phyloP scores from a whole-genome alignment of 306 rosid species.

The Fagus sylvatica region DNA sequence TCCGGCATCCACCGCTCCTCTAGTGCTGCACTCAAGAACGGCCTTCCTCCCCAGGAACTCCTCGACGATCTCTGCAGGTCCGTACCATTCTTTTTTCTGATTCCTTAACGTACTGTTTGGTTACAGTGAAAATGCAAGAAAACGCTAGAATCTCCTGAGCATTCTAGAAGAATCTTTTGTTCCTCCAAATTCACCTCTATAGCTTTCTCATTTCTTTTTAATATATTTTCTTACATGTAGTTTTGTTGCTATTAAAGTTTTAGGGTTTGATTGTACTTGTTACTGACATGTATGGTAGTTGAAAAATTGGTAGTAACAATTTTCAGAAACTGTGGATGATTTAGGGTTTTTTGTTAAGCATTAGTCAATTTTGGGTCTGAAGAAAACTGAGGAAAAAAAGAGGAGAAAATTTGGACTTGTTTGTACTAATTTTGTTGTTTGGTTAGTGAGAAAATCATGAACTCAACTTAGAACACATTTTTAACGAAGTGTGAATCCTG shows the following conservation, averaged over 20 bases:
- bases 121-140: constrained; percentile 16
- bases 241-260: neutral
- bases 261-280: neutral
- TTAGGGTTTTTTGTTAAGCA: neutral
- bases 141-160: neutral
- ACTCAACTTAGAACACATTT: too few relatives aligned
- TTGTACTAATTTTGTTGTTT: too few relatives aligned
- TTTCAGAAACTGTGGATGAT: neutral
- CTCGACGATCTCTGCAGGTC: constrained; percentile 97
- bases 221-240: neutral
- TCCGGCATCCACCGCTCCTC: constrained; percentile 63
- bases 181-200: too few relatives aligned
- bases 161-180: neutral
- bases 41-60: constrained; percentile 89
- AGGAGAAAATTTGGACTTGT: too few relatives aligned
- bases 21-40: constrained; percentile 61
- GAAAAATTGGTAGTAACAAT: neutral
- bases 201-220: too few relatives aligned
- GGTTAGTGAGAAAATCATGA: too few relatives aligned
- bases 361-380: neutral
- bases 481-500: too few relatives aligned
- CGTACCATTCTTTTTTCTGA: neutral
- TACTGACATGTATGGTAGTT: too few relatives aligned
- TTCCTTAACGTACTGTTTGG: constrained; percentile 7
- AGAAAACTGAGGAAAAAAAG: neutral